These are phyloP conservation scores for Stachybotrys chlorohalonatus DNA, from an alignment of 2,329 filamentous ascomycete genomes.

Conservation along the genomic window DNA sequence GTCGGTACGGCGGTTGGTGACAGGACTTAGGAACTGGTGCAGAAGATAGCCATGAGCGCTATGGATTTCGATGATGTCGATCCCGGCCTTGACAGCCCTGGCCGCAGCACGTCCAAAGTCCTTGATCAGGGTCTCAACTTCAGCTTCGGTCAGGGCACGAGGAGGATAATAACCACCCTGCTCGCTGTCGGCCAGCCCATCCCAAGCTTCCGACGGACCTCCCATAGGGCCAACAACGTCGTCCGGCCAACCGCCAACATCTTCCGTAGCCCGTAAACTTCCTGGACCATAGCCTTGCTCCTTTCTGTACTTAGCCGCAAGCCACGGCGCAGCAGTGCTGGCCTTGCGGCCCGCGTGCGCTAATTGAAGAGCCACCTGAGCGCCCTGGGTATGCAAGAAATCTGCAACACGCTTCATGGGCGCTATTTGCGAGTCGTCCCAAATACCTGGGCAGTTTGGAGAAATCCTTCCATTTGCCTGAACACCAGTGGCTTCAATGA, in stretches of 20 bases:
- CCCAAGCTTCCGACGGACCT: background rate
- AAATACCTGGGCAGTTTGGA: slow-evolving; percentile 58
- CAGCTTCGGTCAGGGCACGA: slow-evolving; percentile 11
- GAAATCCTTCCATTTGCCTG: slow-evolving; percentile 61
- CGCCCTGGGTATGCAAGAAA: slow-evolving; percentile 51
- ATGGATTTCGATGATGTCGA: slow-evolving; percentile 21
- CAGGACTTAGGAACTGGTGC: background rate
- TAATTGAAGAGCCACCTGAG: slow-evolving; percentile 59
- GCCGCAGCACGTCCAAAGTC: slow-evolving; percentile 10
- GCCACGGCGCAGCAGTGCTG: slow-evolving; percentile 20
- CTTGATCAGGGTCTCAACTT: slow-evolving; percentile 13
- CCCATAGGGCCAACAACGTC: slow-evolving; percentile 10
- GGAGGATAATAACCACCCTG: slow-evolving; percentile 8
- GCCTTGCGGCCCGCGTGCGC: slow-evolving; percentile 58
- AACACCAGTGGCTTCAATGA: slow-evolving; percentile 62
- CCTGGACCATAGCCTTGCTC: background rate
- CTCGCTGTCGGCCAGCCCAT: slow-evolving; percentile 10
- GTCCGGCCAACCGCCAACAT: slow-evolving; percentile 16
- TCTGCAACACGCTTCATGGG: slow-evolving; percentile 50
- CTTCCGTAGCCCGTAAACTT: background rate
- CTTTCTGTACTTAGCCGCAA: slow-evolving; percentile 14
- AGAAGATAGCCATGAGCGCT: slow-evolving; percentile 8
- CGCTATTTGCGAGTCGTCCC: slow-evolving; percentile 62
- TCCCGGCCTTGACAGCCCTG: background rate
- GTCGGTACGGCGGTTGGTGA: background rate